Evolutionary conservation across 768 basidiomycete species (phyloP).

Genomic region (Cubamyces lactineus): DNA sequence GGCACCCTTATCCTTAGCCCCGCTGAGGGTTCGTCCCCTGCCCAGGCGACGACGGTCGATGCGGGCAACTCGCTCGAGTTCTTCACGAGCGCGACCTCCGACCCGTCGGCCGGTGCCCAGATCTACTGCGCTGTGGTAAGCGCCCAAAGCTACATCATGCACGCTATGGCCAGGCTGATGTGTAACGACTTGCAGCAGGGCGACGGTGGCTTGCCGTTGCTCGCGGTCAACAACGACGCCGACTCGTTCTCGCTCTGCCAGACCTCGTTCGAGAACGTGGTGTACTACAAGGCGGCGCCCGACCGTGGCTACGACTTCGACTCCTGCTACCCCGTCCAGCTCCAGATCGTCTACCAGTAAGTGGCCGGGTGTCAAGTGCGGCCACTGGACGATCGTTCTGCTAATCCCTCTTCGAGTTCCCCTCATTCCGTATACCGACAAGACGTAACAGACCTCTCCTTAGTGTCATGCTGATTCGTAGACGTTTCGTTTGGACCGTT

Average conservation of each 20-base stretch:
- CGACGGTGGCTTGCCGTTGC: slow-evolving; percentile 26
- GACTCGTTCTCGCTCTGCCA: slow-evolving; percentile 27
- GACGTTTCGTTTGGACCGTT: too few species aligned
- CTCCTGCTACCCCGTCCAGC: slow-evolving; percentile 29
- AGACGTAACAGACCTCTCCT: too few species aligned
- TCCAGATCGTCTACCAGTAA: slow-evolving; percentile 23
- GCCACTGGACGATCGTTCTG: too few species aligned
- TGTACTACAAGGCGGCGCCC: slow-evolving; percentile 29
- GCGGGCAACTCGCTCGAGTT: slow-evolving; percentile 38
- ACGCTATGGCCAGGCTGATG: slow-evolving; percentile 19
- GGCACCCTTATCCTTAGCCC: slow-evolving; percentile 43
- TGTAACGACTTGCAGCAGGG: slow-evolving; percentile 22
- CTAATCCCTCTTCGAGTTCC: too few species aligned
- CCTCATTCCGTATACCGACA: too few species aligned
- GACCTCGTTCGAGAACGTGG: slow-evolving; percentile 25
- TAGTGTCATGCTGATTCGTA: too few species aligned
- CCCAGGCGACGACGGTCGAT: slow-evolving; percentile 42
- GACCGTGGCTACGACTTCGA: slow-evolving; percentile 26
- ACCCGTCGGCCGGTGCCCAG: slow-evolving; percentile 34
- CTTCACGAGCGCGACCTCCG: slow-evolving; percentile 42
- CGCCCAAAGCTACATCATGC: background rate
- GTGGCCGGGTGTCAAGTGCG: too few species aligned
- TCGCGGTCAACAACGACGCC: slow-evolving; percentile 28
- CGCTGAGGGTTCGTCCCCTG: slow-evolving; percentile 29
- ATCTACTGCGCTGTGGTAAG: slow-evolving; percentile 42